Evolutionary conservation across 805 yeast genomes (phyloP), one percentile per base, ranked within the genome.

Genomic region (Alloascoidea hylecoeti): DNA sequence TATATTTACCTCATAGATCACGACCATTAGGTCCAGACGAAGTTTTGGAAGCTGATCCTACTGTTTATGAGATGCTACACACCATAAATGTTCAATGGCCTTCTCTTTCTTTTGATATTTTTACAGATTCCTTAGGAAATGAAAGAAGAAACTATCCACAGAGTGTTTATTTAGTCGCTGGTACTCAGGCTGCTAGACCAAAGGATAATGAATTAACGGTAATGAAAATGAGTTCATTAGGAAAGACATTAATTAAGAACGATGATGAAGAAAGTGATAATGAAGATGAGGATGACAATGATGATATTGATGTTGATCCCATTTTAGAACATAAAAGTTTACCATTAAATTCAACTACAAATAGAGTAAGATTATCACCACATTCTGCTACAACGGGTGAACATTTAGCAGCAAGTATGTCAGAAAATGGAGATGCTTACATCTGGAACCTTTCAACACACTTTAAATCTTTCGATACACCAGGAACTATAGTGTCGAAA

Each of bases 11-110:
- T 15, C 94, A 86, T 54, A 70, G 76, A 59, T 78, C 92, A 17
- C 76, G 73, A 49, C 96, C 96, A 4, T 67, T 92, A 47, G 96
- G 96, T 1, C 94, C 95, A 2, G 95, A 85, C 61, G 97, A 92
- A 63, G 94, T 81, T 9, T 67, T 92, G 53, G 96, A 89, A 61
- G 95, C 97, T 1, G 98, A 92, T 60, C 95, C 95, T 35, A 66
- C 86, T 4, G 96, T 89, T 2, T 92, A 92, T 56, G 95, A 89
- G 51, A 92, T 92, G 97, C 63, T 92, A 41, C 98, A 92, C 58
- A 83, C 82, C 49, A 84, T 89, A 42, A 83, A 83, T 56, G 63
- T 89, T 58, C 94, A 95, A 49, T 92, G 97, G 97, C 97, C 98
- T 9, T 86, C 96, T 61, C 62, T 92, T 53, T 85, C 96, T 2